These are phyloP conservation scores for Fusarium incarnatum DNA, from an alignment of 2,329 filamentous ascomycete species.

Conservation along the genomic window DNA sequence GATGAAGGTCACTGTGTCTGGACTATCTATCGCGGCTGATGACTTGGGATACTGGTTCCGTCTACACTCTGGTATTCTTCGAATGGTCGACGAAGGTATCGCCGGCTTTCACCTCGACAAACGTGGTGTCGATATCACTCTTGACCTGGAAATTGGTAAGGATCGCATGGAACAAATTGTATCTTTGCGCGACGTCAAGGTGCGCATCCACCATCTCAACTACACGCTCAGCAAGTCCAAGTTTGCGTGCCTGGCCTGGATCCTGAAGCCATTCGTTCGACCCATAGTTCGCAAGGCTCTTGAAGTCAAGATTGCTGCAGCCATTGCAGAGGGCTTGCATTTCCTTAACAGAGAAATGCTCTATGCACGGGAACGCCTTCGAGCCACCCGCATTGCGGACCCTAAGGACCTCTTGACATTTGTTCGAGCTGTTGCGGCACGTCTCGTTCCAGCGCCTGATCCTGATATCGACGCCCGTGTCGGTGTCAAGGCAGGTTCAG, in stretches of 20 bases:
- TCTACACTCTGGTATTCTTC: constrained; percentile 79
- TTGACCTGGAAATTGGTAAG: constrained; percentile 86
- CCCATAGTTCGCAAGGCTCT: constrained; percentile 83
- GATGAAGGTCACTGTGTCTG: constrained; percentile 82
- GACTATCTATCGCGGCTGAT: constrained; percentile 84
- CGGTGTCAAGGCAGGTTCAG: constrained; percentile 69
- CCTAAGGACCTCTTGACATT: constrained; percentile 86
- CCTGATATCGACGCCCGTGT: constrained; percentile 81
- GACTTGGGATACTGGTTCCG: constrained; percentile 93
- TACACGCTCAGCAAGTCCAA: constrained; percentile 81
- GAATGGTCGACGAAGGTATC: constrained; percentile 84
- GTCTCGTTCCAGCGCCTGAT: constrained; percentile 77
- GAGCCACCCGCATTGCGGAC: constrained; percentile 84
- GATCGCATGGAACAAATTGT: constrained; percentile 85
- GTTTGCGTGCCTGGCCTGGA: constrained; percentile 81
- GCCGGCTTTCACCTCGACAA: constrained; percentile 88
- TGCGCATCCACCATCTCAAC: constrained; percentile 87
- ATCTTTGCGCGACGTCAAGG: constrained; percentile 78
- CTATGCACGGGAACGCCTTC: constrained; percentile 85
- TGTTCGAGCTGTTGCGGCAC: constrained; percentile 81
- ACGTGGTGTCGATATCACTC: constrained; percentile 84
- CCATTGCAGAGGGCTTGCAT: constrained; percentile 76
- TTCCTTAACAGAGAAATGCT: constrained; percentile 86
- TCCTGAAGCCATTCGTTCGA: constrained; percentile 85
- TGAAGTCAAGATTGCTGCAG: constrained; percentile 79